Evolutionary conservation across 2,329 filamentous ascomycete species (phyloP).

Genomic region (Monilinia fructicola): DNA sequence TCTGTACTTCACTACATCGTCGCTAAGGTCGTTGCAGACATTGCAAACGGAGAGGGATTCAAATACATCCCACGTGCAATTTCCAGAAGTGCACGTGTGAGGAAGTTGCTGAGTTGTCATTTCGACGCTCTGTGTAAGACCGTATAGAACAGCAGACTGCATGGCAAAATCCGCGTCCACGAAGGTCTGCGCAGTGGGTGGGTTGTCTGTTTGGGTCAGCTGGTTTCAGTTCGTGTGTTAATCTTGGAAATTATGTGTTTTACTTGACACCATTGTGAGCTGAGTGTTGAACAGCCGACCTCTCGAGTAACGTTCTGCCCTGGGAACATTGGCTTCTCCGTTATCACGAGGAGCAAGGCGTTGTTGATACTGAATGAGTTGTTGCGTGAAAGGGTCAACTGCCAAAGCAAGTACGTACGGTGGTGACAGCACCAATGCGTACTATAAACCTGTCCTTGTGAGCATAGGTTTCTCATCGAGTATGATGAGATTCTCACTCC

Average conservation of each 20-base stretch:
- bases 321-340: neutral
- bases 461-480: neutral
- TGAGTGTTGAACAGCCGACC: neutral
- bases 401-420: constrained; percentile 11
- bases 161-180: constrained; percentile 10
- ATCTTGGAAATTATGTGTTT: neutral
- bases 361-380: constrained; percentile 12
- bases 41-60: constrained; percentile 14
- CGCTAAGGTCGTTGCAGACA: constrained; percentile 14
- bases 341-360: neutral
- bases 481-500: neutral
- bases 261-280: constrained; percentile 4
- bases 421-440: constrained; percentile 10
- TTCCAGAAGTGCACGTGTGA: constrained; percentile 6
- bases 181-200: neutral
- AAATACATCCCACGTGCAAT: constrained; percentile 8
- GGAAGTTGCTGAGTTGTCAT: constrained; percentile 12
- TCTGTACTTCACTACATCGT: constrained; percentile 4
- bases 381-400: constrained; percentile 13
- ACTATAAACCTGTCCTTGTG: constrained; percentile 9
- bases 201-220: constrained; percentile 5
- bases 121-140: neutral
- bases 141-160: constrained; percentile 12
- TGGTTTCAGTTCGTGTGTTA: neutral
- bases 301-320: constrained; percentile 8